Evolutionary conservation across 75 land plant species (phyloP).

Genomic region (Pinus taeda): DNA sequence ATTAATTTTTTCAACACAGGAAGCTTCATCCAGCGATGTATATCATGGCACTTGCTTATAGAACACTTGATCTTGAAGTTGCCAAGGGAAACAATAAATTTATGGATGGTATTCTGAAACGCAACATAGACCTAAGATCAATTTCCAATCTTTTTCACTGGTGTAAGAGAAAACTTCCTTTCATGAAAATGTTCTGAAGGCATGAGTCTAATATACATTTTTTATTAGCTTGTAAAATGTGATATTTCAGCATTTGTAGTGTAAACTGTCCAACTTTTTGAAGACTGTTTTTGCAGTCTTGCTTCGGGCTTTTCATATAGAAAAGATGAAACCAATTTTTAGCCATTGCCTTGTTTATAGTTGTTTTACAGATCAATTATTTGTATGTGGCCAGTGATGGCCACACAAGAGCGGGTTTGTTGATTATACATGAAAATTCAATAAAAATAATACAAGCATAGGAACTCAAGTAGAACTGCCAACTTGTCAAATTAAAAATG

Average conservation of each 20-base stretch:
- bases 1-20: slow-evolving; percentile 20
- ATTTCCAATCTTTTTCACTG: slow-evolving; percentile 7
- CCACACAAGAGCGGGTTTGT: no score
- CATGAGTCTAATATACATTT: background rate
- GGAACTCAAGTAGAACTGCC: no score
- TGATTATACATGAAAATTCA: no score
- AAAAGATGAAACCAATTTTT: no score
- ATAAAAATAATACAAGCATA: no score
- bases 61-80: slow-evolving; percentile 82
- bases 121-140: slow-evolving; percentile 5
- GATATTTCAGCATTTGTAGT: background rate
- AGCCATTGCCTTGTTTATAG: no score
- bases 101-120: background rate
- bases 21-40: slow-evolving; percentile 92
- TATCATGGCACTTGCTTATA: slow-evolving; percentile 78
- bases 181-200: background rate
- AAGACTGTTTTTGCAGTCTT: no score
- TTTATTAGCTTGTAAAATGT: background rate
- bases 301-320: no score
- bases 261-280: no score
- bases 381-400: no score
- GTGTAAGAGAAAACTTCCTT: slow-evolving; percentile 7
- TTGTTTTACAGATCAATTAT: no score
- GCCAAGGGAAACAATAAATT: slow-evolving; percentile 33
- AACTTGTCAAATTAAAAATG: no score